phyloP scores from a whole-genome alignment of 352 stramenopile genomes.

The Thalassiosira mediterranea region DNA sequence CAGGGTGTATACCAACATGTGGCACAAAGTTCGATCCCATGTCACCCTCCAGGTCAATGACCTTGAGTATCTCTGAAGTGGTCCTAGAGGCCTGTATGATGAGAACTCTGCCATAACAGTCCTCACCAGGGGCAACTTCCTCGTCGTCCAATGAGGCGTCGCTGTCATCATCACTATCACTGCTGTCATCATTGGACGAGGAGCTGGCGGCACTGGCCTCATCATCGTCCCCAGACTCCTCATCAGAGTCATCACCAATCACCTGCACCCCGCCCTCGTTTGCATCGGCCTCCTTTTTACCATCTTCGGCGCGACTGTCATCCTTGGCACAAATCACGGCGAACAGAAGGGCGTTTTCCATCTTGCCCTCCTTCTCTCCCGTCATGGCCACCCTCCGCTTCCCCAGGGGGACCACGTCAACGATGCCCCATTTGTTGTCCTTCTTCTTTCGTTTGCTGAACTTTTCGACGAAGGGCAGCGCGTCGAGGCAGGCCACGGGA shows the following conservation, averaged over 20 bases:
- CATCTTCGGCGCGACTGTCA: slow-evolving; percentile 3
- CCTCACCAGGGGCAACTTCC: slow-evolving; percentile 2
- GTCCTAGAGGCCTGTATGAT: slow-evolving; percentile 59
- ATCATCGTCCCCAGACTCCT: slow-evolving; percentile 40
- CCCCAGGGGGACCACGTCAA: slow-evolving; percentile 70
- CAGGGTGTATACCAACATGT: slow-evolving; percentile 66
- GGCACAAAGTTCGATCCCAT: slow-evolving; percentile 60
- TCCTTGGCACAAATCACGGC: slow-evolving; percentile 61
- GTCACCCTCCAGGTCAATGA: slow-evolving; percentile 55
- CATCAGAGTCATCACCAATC: slow-evolving; percentile 54
- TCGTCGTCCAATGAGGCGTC: slow-evolving; percentile 26
- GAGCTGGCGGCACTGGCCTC: slow-evolving; percentile 2
- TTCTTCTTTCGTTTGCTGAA: slow-evolving; percentile 11
- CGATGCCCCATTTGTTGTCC: slow-evolving; percentile 58
- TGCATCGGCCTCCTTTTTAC: slow-evolving; percentile 3
- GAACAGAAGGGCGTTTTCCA: slow-evolving; percentile 75
- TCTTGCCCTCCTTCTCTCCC: slow-evolving; percentile 68
- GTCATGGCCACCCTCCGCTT: slow-evolving; percentile 50
- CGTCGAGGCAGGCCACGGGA: slow-evolving; percentile 37
- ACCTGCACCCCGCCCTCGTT: slow-evolving; percentile 42
- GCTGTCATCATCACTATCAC: slow-evolving; percentile 28
- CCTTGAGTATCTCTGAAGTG: slow-evolving; percentile 61
- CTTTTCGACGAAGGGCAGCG: slow-evolving; percentile 35
- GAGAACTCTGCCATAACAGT: slow-evolving; percentile 60
- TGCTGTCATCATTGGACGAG: slow-evolving; percentile 24